These are phyloP conservation scores for Aspergillus incahuasiensis DNA, from an alignment of 495 filamentous ascomycete genomes.

Conservation along the genomic window DNA sequence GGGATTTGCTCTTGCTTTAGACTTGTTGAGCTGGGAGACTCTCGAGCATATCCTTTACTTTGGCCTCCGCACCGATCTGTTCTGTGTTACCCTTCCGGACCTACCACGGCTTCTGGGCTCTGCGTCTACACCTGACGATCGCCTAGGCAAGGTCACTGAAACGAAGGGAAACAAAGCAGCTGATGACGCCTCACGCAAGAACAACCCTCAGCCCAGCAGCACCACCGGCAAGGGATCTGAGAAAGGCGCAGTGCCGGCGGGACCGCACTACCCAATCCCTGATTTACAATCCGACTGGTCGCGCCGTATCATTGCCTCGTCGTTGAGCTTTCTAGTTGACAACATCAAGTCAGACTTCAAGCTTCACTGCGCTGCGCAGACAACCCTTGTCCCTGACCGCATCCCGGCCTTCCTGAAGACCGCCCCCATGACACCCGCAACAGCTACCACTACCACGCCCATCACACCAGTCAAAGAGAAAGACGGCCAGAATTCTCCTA, in stretches of 20 bases:
- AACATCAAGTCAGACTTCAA: conserved; percentile 16
- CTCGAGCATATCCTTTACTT: conserved; percentile 27
- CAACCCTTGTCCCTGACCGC: conserved; percentile 20
- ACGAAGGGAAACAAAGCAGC: background rate
- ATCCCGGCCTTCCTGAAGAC: conserved; percentile 21
- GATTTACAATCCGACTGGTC: conserved; percentile 17
- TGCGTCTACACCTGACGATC: background rate
- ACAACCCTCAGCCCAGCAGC: background rate
- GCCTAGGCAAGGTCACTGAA: background rate
- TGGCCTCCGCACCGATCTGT: conserved; percentile 17
- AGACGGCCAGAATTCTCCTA: background rate
- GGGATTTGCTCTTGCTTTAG: conserved; percentile 24
- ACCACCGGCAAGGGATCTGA: background rate
- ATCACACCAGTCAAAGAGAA: background rate
- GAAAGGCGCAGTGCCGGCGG: background rate
- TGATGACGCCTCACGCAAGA: background rate
- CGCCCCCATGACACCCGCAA: background rate
- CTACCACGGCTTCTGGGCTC: background rate
- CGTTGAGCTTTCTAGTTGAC: conserved; percentile 20
- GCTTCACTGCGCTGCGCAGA: conserved; percentile 20
- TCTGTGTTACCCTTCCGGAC: conserved; percentile 10
- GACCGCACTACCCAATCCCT: background rate
- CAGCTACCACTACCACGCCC: background rate
- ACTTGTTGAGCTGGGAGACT: conserved; percentile 25
- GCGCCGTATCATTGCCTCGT: conserved; percentile 12